These are phyloP conservation scores for Backusella morwellensis DNA, from an alignment of 192 early-diverging fungal species.

Conservation along the genomic window DNA sequence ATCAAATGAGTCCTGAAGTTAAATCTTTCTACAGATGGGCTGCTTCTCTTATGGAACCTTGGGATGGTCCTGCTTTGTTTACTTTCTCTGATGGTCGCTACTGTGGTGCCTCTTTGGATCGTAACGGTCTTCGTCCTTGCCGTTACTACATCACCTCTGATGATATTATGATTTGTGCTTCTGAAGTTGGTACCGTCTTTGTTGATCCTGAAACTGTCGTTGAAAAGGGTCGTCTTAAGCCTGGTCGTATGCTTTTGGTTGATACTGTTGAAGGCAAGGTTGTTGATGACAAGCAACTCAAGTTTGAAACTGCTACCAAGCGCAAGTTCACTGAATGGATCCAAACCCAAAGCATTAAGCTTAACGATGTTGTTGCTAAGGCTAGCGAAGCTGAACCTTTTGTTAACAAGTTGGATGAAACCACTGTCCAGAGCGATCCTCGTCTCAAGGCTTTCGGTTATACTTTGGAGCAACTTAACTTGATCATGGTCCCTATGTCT, in stretches of 20 bases:
- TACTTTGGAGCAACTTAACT: constrained; percentile 90
- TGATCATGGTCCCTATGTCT: constrained; percentile 86
- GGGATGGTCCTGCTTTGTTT: constrained; percentile 97
- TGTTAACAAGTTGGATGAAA: constrained; percentile 52
- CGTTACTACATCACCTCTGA: constrained; percentile 92
- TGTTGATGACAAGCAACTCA: constrained; percentile 89
- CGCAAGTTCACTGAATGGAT: constrained; percentile 87
- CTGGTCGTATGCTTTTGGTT: constrained; percentile 96
- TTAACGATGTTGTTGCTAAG: constrained; percentile 58
- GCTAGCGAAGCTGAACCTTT: constrained; percentile 26
- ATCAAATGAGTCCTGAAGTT: constrained; percentile 80
- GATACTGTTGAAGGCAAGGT: constrained; percentile 88
- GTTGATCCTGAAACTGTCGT: constrained; percentile 79
- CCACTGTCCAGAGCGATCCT: constrained; percentile 68
- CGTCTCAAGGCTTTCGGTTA: constrained; percentile 87
- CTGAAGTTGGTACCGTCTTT: constrained; percentile 90
- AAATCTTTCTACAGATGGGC: constrained; percentile 98
- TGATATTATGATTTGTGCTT: constrained; percentile 97
- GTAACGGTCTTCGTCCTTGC: constrained; percentile 97
- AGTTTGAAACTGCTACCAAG: constrained; percentile 67
- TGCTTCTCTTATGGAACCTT: constrained; percentile 96
- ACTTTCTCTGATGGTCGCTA: constrained; percentile 97
- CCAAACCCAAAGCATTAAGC: constrained; percentile 72
- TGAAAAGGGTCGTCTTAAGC: constrained; percentile 92
- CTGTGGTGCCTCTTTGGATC: constrained; percentile 97